Evolutionary conservation across 257 asterid genomes (phyloP), one percentile per base, ranked within the genome.

Genomic region (Gentiana dahurica): DNA sequence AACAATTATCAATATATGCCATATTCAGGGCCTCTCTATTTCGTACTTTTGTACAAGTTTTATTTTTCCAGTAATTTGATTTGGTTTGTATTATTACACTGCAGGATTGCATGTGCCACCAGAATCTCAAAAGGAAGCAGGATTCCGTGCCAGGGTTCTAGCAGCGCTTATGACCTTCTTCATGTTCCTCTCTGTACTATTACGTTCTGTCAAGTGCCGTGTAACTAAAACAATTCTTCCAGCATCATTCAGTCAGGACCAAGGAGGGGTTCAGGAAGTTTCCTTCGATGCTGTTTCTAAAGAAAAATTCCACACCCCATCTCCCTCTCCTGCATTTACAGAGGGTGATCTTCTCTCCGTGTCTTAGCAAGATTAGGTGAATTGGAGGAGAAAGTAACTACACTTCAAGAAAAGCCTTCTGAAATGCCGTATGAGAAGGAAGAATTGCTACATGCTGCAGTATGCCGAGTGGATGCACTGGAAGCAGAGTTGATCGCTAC

Each of bases 401-500:
- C 85, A 6, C 94, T 92, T 72, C 85, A 92, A 68, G 83, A 70
- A 65, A 92, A 83, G 77, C 98, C 98, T 53, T 83, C 83, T 53
- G 82, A 75, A 85, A 92, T 92, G 99, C 99, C 97, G 6, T 78
- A 68, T 44, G 97, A 88, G 76, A 92, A 92, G 71, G 98, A 69
- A 67, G 98, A 92, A 70, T 79, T 92, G 65, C 77, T 88, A 58
- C 78, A 85, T 77, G 97, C 95, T 77, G 98, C 98, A 58, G 95
- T 92, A 60, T 92, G 89, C 69, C 76, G 95, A 58, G 99, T 92
- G 50, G 98, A 92, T 77, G 98, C 91, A 72, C 80, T 92, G 9
- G 98, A 92, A 73, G 98, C 98, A 1, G 98, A 92, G 79, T 52
- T 88, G 64, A 92, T 92, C 63, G 89, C 98, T 13, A 92, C 98